Conservation (phyloP, 177 flowering plant species). For the Telopea speciosissima region DNA sequence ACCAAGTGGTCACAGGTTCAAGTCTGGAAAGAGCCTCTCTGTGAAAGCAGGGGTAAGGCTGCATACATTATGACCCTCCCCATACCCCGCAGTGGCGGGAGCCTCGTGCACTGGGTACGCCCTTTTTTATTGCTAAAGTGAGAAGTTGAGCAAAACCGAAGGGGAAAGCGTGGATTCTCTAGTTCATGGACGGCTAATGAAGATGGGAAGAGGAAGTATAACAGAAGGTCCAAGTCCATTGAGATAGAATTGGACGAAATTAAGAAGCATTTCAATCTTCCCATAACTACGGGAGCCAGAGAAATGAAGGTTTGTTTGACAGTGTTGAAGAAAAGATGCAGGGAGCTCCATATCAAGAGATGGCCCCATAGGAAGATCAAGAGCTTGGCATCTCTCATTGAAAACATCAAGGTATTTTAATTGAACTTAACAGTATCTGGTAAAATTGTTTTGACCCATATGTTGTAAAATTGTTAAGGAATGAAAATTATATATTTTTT, state of each 20-base stretch:
- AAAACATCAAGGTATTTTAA: conserved; percentile 68
- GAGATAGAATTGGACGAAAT: conserved; percentile 43
- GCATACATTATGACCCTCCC: too few species aligned
- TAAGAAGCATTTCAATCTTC: conserved; percentile 42
- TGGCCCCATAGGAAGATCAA: conserved; percentile 75
- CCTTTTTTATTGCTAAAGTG: too few species aligned
- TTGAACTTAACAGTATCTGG: too few species aligned
- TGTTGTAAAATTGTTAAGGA: too few species aligned
- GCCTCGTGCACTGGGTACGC: too few species aligned
- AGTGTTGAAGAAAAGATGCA: conserved; percentile 56
- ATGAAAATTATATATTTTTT: too few species aligned
- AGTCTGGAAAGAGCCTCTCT: too few species aligned
- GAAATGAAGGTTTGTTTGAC: conserved; percentile 63
- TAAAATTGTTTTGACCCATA: too few species aligned
- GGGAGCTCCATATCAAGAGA: conserved; percentile 51
- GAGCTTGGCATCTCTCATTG: conserved; percentile 59
- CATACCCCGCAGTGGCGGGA: not conserved
- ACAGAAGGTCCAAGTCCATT: conserved; percentile 12
- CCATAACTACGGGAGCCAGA: conserved; percentile 56
- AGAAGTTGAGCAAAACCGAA: not conserved
- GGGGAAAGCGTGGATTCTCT: not conserved
- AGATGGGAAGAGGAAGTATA: not conserved
- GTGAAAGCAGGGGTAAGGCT: too few species aligned
- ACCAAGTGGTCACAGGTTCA: too few species aligned
- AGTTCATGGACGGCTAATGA: not conserved